Conservation (phyloP, 768 basidiomycete species). For the Tulasnella sp. region DNA sequence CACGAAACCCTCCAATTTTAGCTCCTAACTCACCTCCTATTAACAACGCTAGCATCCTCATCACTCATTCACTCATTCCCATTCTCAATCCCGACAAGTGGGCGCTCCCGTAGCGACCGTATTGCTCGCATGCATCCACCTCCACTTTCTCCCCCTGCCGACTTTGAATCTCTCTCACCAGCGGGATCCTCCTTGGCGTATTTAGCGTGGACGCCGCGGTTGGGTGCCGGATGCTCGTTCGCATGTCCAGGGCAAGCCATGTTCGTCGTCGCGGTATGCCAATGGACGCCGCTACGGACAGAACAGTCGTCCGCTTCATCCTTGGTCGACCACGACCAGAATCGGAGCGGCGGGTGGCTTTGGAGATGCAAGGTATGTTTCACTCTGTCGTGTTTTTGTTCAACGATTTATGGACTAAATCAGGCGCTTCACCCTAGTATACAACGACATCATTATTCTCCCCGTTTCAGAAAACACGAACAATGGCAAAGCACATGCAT, state of each 20-base stretch:
- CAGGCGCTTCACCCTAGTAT: conserved; percentile 17
- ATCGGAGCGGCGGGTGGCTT: conserved; percentile 31
- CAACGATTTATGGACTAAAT: too few species aligned
- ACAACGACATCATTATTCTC: conserved; percentile 31
- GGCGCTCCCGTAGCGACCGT: conserved; percentile 82
- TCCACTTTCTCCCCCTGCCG: conserved; percentile 58
- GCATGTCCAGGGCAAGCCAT: conserved; percentile 35
- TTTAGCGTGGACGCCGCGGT: conserved; percentile 36
- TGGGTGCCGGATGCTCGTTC: conserved; percentile 36
- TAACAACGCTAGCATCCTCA: conserved; percentile 67
- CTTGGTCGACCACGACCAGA: conserved; percentile 33
- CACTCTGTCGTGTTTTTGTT: background rate
- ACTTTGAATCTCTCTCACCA: conserved; percentile 48
- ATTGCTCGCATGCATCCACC: conserved; percentile 64
- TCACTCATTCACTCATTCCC: conserved; percentile 84
- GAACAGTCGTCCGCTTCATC: conserved; percentile 35
- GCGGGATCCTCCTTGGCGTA: conserved; percentile 39
- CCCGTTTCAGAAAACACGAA: conserved; percentile 42
- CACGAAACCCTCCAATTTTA: background rate
- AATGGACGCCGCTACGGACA: conserved; percentile 31
- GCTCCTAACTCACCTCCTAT: conserved; percentile 60
- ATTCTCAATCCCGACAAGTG: conserved; percentile 94
- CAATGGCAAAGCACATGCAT: conserved; percentile 35
- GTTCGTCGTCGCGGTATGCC: conserved; percentile 26
- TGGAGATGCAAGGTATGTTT: conserved; percentile 35